Conservation (phyloP, 2,329 filamentous ascomycete genomes). For the Raffaelea albimanens region DNA sequence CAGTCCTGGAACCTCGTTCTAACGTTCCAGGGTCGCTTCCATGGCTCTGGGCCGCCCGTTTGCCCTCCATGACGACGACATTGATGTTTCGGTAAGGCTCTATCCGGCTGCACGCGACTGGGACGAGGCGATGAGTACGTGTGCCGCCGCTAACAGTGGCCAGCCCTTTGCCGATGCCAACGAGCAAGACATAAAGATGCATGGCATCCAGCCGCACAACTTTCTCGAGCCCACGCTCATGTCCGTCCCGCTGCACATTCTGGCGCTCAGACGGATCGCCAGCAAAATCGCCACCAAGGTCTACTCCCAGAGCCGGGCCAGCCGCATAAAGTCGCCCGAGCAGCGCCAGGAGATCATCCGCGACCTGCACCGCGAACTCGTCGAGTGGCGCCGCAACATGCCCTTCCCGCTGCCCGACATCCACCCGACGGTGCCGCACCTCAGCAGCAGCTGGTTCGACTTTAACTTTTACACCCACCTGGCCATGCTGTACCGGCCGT, state of each 20-base stretch:
- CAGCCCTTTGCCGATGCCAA: slow-evolving; percentile 27
- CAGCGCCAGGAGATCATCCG: slow-evolving; percentile 24
- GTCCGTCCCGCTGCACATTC: slow-evolving; percentile 31
- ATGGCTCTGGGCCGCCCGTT: slow-evolving; percentile 33
- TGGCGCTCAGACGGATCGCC: slow-evolving; percentile 29
- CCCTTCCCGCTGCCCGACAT: slow-evolving; percentile 31
- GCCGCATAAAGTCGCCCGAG: slow-evolving; percentile 1
- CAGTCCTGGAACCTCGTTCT: too few relatives aligned
- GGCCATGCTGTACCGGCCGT: slow-evolving; percentile 33
- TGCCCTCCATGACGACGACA: slow-evolving; percentile 35
- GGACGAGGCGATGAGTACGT: background rate
- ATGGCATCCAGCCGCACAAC: slow-evolving; percentile 14
- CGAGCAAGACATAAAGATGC: slow-evolving; percentile 22
- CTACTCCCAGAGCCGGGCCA: slow-evolving; percentile 17
- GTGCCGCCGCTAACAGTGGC: background rate
- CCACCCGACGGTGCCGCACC: slow-evolving; percentile 29
- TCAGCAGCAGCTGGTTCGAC: slow-evolving; percentile 34
- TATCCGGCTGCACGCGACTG: background rate
- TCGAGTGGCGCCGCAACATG: slow-evolving; percentile 34
- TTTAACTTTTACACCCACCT: slow-evolving; percentile 38
- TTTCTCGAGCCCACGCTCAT: slow-evolving; percentile 23
- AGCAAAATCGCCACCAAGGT: slow-evolving; percentile 29
- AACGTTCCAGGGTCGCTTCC: slow-evolving; percentile 25
- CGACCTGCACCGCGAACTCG: slow-evolving; percentile 26
- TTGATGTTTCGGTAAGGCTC: slow-evolving; percentile 22